phyloP scores from a whole-genome alignment of 2,329 filamentous ascomycete species.

The Fusarium torulosum region DNA sequence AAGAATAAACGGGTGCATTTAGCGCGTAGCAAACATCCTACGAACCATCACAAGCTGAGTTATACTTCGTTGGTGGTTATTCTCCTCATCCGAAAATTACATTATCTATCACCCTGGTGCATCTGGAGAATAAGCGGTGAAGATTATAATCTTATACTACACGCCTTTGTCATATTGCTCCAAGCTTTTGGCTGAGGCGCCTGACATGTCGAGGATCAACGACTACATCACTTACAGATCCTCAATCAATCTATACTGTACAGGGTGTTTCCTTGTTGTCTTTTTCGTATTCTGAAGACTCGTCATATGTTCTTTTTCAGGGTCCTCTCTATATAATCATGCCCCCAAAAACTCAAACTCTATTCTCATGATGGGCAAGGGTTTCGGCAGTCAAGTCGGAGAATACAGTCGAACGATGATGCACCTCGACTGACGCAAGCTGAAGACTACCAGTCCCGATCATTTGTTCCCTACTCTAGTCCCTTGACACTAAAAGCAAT shows the following conservation, averaged over 20 bases:
- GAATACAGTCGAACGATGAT: background rate
- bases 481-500: background rate
- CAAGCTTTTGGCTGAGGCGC: background rate
- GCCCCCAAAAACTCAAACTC: conserved; percentile 11
- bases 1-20: conserved; percentile 7
- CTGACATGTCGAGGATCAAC: background rate
- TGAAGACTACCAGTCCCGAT: background rate
- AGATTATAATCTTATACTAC: background rate
- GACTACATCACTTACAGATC: background rate
- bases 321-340: conserved; percentile 15
- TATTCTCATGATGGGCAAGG: conserved; percentile 10
- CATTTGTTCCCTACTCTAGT: background rate
- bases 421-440: background rate
- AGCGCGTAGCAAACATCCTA: conserved; percentile 11
- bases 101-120: background rate
- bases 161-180: background rate
- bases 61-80: conserved; percentile 12
- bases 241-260: background rate
- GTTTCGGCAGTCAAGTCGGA: background rate
- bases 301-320: conserved; percentile 9
- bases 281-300: background rate
- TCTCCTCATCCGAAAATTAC: background rate
- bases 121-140: conserved; percentile 16
- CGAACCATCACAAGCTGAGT: conserved; percentile 1
- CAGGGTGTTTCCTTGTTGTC: conserved; percentile 17